These are phyloP conservation scores for Pseudohalonectria lignicola DNA, from an alignment of 2,329 filamentous ascomycete genomes.

Conservation along the genomic window DNA sequence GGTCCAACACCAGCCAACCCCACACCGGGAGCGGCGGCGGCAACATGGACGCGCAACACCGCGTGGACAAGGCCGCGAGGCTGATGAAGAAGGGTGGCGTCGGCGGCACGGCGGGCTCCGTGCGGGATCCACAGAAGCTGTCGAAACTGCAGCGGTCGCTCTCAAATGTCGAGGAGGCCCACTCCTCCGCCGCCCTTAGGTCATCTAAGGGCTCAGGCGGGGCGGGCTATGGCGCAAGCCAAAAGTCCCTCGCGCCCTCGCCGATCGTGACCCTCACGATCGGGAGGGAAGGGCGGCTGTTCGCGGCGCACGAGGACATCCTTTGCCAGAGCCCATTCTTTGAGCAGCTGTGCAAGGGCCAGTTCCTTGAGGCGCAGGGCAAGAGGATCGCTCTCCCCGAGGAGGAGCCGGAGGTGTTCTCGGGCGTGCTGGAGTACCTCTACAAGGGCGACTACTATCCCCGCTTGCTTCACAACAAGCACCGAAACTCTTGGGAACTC, in stretches of 20 bases:
- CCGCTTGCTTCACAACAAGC: conserved; percentile 76
- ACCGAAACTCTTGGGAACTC: conserved; percentile 79
- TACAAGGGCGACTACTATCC: conserved; percentile 97
- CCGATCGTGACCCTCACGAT: conserved; percentile 83
- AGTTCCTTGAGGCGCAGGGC: conserved; percentile 65
- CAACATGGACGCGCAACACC: conserved; percentile 27
- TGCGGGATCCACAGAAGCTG: conserved; percentile 66
- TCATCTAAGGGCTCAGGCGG: no score
- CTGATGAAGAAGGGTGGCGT: conserved; percentile 48
- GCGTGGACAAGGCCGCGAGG: conserved; percentile 81
- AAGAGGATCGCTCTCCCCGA: conserved; percentile 63
- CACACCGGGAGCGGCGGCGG: conserved; percentile 13
- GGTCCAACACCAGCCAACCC: conserved; percentile 51
- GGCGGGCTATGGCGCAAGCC: conserved; percentile 17
- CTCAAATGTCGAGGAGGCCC: conserved; percentile 37
- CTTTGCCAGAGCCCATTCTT: conserved; percentile 81
- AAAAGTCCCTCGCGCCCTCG: conserved; percentile 30
- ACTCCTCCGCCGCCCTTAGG: no score
- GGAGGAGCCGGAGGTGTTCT: conserved; percentile 87
- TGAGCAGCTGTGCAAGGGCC: conserved; percentile 56
- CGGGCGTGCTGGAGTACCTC: conserved; percentile 87
- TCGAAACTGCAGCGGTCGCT: conserved; percentile 80
- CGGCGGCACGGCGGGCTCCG: conserved; percentile 19
- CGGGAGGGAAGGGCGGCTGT: conserved; percentile 75
- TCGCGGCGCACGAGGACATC: conserved; percentile 91